Conservation (phyloP, 1,284 basidiomycete species). For the Ceratobasidium sp. region DNA sequence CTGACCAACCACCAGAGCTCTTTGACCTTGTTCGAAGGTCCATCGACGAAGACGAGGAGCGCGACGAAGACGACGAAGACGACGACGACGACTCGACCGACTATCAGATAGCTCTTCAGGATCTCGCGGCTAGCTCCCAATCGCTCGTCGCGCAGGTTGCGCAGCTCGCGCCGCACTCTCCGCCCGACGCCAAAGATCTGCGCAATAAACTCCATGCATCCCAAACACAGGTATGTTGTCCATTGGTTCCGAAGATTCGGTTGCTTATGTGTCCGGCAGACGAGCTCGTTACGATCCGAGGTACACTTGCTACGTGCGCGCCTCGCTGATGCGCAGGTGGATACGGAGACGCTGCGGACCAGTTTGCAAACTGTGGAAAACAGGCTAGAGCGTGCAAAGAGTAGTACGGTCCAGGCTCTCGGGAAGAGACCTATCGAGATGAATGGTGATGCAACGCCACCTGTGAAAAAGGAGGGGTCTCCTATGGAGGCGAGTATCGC, state of each 20-base stretch:
- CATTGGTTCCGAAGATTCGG: background rate
- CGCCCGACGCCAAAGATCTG: slow-evolving; percentile 48
- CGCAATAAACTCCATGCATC: slow-evolving; percentile 48
- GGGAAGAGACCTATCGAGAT: slow-evolving; percentile 38
- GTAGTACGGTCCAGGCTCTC: slow-evolving; percentile 64
- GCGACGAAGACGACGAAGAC: slow-evolving; percentile 30
- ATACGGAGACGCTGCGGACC: slow-evolving; percentile 66
- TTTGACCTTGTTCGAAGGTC: slow-evolving; percentile 41
- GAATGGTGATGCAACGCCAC: slow-evolving; percentile 27
- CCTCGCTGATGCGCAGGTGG: slow-evolving; percentile 66
- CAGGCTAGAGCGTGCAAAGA: slow-evolving; percentile 76
- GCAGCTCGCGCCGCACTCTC: slow-evolving; percentile 51
- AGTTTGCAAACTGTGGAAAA: slow-evolving; percentile 74
- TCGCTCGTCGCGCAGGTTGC: slow-evolving; percentile 46
- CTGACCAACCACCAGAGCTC: slow-evolving; percentile 27
- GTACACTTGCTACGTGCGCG: slow-evolving; percentile 67
- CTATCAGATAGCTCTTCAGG: slow-evolving; percentile 39
- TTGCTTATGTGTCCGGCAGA: slow-evolving; percentile 45
- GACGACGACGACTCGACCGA: slow-evolving; percentile 26
- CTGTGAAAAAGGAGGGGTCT: slow-evolving; percentile 32
- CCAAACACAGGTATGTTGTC: slow-evolving; percentile 52
- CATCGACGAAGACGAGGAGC: slow-evolving; percentile 27
- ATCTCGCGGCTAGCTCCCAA: slow-evolving; percentile 33
- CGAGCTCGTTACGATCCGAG: slow-evolving; percentile 57
- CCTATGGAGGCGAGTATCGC: slow-evolving; percentile 21